Conservation (phyloP, 331 rosid genomes). For the Spiraea crenata region DNA sequence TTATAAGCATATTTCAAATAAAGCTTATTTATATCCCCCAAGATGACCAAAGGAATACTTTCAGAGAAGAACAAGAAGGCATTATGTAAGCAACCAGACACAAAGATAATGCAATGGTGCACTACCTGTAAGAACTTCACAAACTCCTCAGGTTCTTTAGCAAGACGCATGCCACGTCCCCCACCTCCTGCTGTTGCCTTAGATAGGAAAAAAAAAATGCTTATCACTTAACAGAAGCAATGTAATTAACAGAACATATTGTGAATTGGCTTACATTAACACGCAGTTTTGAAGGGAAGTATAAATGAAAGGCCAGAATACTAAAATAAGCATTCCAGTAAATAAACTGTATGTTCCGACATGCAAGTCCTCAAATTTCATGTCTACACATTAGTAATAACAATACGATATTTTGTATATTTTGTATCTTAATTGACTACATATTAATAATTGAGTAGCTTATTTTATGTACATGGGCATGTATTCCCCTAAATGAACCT, state of each 20-base stretch:
- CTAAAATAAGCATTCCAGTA: background rate
- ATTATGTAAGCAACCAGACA: background rate
- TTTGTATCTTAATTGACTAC: too few species aligned
- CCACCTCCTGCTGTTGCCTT: slow-evolving; percentile 99
- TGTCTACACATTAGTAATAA: background rate
- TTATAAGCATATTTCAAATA: background rate
- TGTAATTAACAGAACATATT: background rate
- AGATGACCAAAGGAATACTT: background rate
- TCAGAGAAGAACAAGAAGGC: background rate
- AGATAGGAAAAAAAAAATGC: slow-evolving; percentile 27
- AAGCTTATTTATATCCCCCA: background rate
- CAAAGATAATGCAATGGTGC: slow-evolving; percentile 15
- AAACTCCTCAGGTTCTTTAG: slow-evolving; percentile 94
- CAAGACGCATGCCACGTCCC: slow-evolving; percentile 99
- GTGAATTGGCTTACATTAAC: background rate
- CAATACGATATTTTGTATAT: too few species aligned
- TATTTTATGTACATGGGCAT: slow-evolving; percentile 8
- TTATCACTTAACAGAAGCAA: slow-evolving; percentile 32
- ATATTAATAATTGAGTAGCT: background rate
- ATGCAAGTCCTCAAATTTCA: background rate
- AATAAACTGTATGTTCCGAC: background rate
- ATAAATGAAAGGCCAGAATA: background rate
- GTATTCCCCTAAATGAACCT: background rate
- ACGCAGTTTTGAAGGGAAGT: background rate
- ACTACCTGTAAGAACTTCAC: slow-evolving; percentile 95